Evolutionary conservation across 805 yeast species (phyloP).

Genomic region (Saccharomyces eubayanus): DNA sequence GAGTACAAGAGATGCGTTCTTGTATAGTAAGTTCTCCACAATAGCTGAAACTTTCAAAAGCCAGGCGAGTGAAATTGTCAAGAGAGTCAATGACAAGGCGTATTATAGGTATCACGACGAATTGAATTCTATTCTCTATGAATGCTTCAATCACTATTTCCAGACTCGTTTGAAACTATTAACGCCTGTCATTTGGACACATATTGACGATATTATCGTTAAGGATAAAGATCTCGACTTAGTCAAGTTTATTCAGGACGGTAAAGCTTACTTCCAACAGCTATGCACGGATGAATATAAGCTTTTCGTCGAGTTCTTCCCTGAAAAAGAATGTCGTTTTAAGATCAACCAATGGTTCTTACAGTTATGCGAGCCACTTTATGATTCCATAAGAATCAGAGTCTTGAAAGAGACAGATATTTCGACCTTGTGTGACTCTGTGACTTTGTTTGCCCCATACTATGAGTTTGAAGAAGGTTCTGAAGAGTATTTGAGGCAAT

Average conservation of each 20-base stretch:
- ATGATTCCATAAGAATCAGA: conserved; percentile 57
- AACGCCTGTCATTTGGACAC: conserved; percentile 33
- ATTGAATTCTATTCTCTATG: conserved; percentile 41
- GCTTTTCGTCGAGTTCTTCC: conserved; percentile 50
- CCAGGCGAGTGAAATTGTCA: conserved; percentile 33
- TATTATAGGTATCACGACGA: conserved; percentile 53
- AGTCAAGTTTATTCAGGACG: conserved; percentile 54
- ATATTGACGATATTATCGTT: conserved; percentile 27
- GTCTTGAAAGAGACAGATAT: conserved; percentile 67
- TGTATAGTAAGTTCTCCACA: conserved; percentile 55
- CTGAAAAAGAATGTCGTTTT: conserved; percentile 29
- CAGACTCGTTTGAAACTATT: conserved; percentile 46
- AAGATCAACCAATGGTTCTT: conserved; percentile 51
- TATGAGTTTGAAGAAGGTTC: conserved; percentile 52
- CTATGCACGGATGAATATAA: conserved; percentile 53
- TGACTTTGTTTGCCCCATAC: conserved; percentile 59
- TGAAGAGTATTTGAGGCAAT: conserved; percentile 25
- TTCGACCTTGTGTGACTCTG: conserved; percentile 61
- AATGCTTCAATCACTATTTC: conserved; percentile 58
- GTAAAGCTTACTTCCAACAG: conserved; percentile 51
- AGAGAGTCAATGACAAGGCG: conserved; percentile 19
- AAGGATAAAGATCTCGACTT: conserved; percentile 28
- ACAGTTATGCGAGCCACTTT: conserved; percentile 64
- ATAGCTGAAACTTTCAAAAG: conserved; percentile 35
- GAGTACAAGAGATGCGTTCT: conserved; percentile 51